Evolutionary conservation across 768 basidiomycete genomes (phyloP), one percentile per base, ranked within the genome.

Genomic region (Dendrothele bispora): DNA sequence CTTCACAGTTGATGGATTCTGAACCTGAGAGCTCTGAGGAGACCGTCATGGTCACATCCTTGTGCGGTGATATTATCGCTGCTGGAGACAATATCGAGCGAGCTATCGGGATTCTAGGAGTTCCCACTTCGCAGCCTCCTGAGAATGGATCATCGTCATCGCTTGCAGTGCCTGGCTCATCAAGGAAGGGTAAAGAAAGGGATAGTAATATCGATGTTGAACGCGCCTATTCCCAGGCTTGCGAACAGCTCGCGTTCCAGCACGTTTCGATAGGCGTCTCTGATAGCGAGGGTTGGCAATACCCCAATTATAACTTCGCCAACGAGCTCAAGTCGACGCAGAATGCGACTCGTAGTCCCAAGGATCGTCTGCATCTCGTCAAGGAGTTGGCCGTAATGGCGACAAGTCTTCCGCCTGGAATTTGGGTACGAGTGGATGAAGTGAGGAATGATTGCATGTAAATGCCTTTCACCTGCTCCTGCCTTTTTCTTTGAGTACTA

Each of bases 381-480:
- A 76, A 77, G 60, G 80, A 82, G 60, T 66, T 80, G n/a, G 75
- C 78, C 15, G 72, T 74, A 20, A 79, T 74, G 63, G 73, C 77
- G 4, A 81, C 79, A 7, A 72, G 72, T 44, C 66, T 81, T n/a
- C 80, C 80, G 42, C 68, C 73, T 2, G 79, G 79, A 5, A 70
- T 81, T 4, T 81, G 76, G 75, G 74, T 80, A 24, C 68, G 78
- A 27, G 76, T 78, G 5, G 79, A 83, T 55, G 80, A 83, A 55
- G 71, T 76, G 25, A 68, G 80, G 39, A 78, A 80, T 58, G 79
- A 82, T 54, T 76, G 67, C 2, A 70, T 81, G 79, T 80, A 55
- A 50, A 78, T 55, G 49, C 14, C 38, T 36, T 18, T 48, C 51
- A 25, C 44, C 27, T 39, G n/a, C 40, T 28, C 39, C 10, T 42